Percentiles rank a stretch among this genome's conserved stretches.
Evolutionary conservation across 2,329 filamentous ascomycete genomes (phyloP).

Genomic region (Ceratocystis cacaofunesta): DNA sequence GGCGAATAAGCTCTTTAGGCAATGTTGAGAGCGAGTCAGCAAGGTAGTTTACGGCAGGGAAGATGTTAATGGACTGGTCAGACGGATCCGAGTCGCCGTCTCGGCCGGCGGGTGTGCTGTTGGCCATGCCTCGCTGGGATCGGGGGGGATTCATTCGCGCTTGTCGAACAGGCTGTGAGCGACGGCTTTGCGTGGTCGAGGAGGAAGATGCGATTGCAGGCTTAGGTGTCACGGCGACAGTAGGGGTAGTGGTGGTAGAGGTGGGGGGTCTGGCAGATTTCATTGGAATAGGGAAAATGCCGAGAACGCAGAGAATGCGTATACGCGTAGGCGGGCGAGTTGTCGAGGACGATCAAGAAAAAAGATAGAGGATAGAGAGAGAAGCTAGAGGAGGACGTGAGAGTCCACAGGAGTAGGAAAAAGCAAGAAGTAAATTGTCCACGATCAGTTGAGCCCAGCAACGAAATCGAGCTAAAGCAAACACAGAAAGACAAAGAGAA

Average conservation of each 20-base stretch:
- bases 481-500: background rate
- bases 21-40: conserved; percentile 84
- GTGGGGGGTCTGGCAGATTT: conserved; percentile 39
- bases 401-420: no score
- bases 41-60: conserved; percentile 57
- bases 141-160: conserved; percentile 49
- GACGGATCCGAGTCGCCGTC: conserved; percentile 29
- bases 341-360: background rate
- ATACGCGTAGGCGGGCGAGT: background rate
- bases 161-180: conserved; percentile 50
- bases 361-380: background rate
- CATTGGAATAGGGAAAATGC: conserved; percentile 27
- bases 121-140: conserved; percentile 25
- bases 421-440: no score
- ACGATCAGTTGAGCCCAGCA: no score
- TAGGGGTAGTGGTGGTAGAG: conserved; percentile 23
- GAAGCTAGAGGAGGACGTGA: background rate
- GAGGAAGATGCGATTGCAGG: conserved; percentile 1
- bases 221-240: conserved; percentile 23
- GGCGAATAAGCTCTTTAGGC: conserved; percentile 85
- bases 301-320: background rate
- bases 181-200: conserved; percentile 31
- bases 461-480: background rate
- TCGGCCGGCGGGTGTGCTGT: conserved; percentile 24
- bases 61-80: conserved; percentile 50